phyloP scores from a whole-genome alignment of 225 moss, liverwort and hornwort genomes.

The Sphagnum tenellum region DNA sequence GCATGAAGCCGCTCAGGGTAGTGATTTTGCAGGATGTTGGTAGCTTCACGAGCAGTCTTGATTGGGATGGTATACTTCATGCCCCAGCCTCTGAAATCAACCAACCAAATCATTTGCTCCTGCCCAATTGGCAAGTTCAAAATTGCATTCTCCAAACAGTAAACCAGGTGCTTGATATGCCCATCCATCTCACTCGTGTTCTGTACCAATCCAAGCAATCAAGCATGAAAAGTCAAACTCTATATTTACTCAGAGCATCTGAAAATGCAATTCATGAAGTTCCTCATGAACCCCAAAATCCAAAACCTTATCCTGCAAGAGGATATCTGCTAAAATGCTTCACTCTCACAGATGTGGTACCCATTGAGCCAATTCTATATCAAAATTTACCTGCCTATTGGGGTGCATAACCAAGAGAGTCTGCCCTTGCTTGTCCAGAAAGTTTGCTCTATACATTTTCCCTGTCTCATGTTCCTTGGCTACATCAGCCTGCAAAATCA shows the following conservation, averaged over 20 bases:
- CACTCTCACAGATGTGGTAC: background rate
- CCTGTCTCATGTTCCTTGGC: constrained; percentile 73
- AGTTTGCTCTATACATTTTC: constrained; percentile 63
- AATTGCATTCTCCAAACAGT: constrained; percentile 77
- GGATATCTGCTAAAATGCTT: background rate
- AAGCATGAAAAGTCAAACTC: background rate
- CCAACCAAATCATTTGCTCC: constrained; percentile 93
- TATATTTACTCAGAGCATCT: background rate
- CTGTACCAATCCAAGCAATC: constrained; percentile 18
- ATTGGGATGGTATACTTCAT: constrained; percentile 60
- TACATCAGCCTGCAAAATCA: constrained; percentile 40
- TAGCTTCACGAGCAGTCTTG: constrained; percentile 60
- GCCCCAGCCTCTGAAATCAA: constrained; percentile 90
- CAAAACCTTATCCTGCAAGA: background rate
- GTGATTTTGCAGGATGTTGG: constrained; percentile 72
- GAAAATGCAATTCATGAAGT: background rate
- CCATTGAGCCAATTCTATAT: background rate
- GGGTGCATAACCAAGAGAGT: constrained; percentile 78
- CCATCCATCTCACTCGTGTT: constrained; percentile 47
- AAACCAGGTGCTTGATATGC: constrained; percentile 83
- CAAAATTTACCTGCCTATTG: constrained; percentile 46
- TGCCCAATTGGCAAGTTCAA: constrained; percentile 55
- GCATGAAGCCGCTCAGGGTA: constrained; percentile 72
- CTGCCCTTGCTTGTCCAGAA: constrained; percentile 61
- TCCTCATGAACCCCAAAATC: background rate